Evolutionary conservation across 352 stramenopile species (phyloP), one percentile per base, ranked within the genome.

Genomic region (Phytophthora sojae): DNA sequence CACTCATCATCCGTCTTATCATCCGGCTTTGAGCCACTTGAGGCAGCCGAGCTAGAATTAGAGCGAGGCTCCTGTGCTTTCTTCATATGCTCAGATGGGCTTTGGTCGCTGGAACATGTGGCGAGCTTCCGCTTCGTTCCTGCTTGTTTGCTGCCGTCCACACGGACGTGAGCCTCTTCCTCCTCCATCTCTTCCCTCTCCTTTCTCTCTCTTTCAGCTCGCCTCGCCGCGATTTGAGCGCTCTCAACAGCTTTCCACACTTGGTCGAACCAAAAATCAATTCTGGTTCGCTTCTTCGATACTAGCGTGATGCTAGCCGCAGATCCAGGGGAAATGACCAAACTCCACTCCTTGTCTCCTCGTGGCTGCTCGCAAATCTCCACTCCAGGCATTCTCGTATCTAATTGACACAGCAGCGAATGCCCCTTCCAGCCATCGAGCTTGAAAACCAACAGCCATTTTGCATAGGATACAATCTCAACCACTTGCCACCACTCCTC

Each of bases 181-280:
- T 69, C 62, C 54, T 68, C 57, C 64, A 76, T 70, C 29, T 67
- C 53, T 58, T 66, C 32, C 6, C 39, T 30, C 50, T 73, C 54
- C 35, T n/a, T 69, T 57, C 59, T 63, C 42, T 77, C 71, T 39
- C 60, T 64, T 51, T 66, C 66, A n/a, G 19, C 37, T 57, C 67
- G 57, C 54, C 37, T 61, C 32, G 52, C 47, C 44, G n/a, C 42
- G 59, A 61, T 32, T 25, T 64, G 47, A 51, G 68, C 70, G 54
- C 39, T 69, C 47, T 81, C 71, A 25, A 86, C 58, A 25, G 62
- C 57, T 45, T 83, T 85, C 32, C 66, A 83, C 29, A 89, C 71
- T 74, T 86, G 76, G 69, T 89, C 81, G 70, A 77, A 89, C 81
- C 79, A 89, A 55, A 81, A 89, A 29, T 89, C 81, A 35, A 89